Conservation (phyloP, 768 basidiomycete genomes). For the Collybiopsis confluens region DNA sequence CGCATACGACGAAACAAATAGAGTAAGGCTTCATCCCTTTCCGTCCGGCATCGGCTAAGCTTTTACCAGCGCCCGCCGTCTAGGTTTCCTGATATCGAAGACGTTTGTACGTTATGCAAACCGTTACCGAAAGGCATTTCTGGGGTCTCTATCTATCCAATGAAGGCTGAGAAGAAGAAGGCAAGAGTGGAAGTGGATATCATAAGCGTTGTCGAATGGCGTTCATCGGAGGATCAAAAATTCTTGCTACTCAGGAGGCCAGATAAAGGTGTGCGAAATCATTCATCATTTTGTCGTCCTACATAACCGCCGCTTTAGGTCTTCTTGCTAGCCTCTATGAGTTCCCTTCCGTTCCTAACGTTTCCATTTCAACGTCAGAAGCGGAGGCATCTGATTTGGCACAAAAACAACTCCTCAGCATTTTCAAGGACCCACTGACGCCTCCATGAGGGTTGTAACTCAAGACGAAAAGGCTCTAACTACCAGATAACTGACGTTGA, state of each 20-base stretch:
- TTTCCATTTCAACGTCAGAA: constrained; percentile 39
- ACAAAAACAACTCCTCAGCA: constrained; percentile 30
- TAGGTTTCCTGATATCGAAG: constrained; percentile 63
- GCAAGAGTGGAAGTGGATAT: constrained; percentile 80
- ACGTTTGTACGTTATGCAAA: constrained; percentile 66
- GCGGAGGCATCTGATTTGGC: constrained; percentile 28
- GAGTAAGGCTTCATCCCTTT: constrained; percentile 2
- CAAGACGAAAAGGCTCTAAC: neutral
- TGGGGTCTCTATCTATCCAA: constrained; percentile 76
- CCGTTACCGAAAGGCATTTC: constrained; percentile 35
- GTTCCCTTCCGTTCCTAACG: constrained; percentile 67
- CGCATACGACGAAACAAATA: constrained; percentile 40
- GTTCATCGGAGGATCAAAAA: constrained; percentile 39
- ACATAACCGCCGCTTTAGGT: constrained; percentile 41
- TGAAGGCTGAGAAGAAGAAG: constrained; percentile 81
- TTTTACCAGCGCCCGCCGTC: constrained; percentile 2
- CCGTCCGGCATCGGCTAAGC: neutral
- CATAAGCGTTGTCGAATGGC: constrained; percentile 86
- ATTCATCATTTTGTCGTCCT: neutral
- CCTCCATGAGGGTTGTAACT: constrained; percentile 1
- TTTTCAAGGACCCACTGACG: constrained; percentile 30
- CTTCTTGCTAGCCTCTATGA: constrained; percentile 88
- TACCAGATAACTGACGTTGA: constrained; percentile 40
- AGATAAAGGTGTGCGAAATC: constrained; percentile 58
- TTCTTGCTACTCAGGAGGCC: constrained; percentile 82